Evolutionary conservation across 2,329 filamentous ascomycete genomes (phyloP), one percentile per base, ranked within the genome.

Genomic region (Trichoderma oligosporum): DNA sequence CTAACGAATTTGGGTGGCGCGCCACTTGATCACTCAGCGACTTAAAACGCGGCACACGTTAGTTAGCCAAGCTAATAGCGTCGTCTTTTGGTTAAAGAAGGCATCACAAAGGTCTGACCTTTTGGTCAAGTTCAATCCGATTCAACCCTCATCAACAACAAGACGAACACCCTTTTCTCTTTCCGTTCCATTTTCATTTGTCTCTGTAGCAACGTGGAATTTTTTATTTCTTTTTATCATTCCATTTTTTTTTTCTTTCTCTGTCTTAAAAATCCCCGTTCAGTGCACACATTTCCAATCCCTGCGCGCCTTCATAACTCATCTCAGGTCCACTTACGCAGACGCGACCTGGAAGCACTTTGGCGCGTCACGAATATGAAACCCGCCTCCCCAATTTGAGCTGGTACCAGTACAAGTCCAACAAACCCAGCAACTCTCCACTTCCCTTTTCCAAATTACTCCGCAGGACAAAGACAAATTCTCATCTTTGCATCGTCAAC

Each of bases 301-400:
- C 20, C 57, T 39, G 42, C 49, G 57, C 51, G 49, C 57, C 38
- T 48, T 20, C 18, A 31, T 16, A 24, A 20, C n/a, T n/a, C 25
- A 35, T 38, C 29, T 44, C 38, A 46, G 58, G 49, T 60, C 61
- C 56, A 48, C 57, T 39, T 56, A 11, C 61, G 61, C 67, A 60
- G 64, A 70, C 69, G 68, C 70, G 70, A 70, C 65, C 65, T 62
- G 61, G 48, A n/a, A 42, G 58, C 61, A 59, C 56, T 61, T 57
- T 60, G 63, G 68, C 70, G 70, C 69, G 70, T 73, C 71, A 73
- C 70, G 71, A 70, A 67, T 66, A 72, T 71, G 67, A 69, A 68
- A 67, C 71, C 71, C 61, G 69, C 69, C 70, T 69, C 68, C 64
- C 64, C 58, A 66, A 63, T 71, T 70, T 68, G 64, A 70, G 25